Percentiles rank a stretch among this genome's conserved stretches.
Conservation (phyloP, 345 rosid species). For the Camelina hispida region DNA sequence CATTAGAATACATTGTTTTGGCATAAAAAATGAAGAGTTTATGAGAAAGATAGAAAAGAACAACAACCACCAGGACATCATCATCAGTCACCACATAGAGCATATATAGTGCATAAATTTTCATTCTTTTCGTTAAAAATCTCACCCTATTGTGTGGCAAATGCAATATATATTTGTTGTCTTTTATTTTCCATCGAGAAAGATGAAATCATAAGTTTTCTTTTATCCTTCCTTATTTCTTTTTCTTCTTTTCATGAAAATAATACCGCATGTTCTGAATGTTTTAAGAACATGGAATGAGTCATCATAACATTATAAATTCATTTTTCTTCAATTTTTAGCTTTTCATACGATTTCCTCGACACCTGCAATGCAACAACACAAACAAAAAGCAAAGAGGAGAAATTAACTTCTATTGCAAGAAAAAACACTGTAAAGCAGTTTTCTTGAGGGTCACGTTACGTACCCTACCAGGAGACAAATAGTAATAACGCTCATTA, state of each 20-base stretch:
- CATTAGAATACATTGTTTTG: too few species aligned
- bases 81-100: too few species aligned
- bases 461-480: slow-evolving; percentile 50
- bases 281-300: slow-evolving; percentile 5
- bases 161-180: too few species aligned
- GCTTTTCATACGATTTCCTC: slow-evolving; percentile 58
- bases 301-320: neutral
- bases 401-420: neutral
- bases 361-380: slow-evolving; percentile 47
- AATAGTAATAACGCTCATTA: slow-evolving; percentile 31
- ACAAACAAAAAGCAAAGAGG: neutral
- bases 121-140: too few species aligned
- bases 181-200: too few species aligned
- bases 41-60: too few species aligned
- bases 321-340: neutral
- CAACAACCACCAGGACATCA: too few species aligned
- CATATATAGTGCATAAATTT: too few species aligned
- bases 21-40: too few species aligned
- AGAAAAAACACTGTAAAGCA: neutral
- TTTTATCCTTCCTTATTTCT: neutral
- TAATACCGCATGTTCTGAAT: neutral
- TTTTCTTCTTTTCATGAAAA: neutral
- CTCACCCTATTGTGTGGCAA: too few species aligned
- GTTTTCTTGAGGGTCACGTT: neutral
- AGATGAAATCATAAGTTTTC: too few species aligned